A percentile compares a stretch with the other conserved stretches of the same genome.
These are phyloP conservation scores for Agaricus blazei DNA, from an alignment of 768 basidiomycete genomes.

Conservation along the genomic window DNA sequence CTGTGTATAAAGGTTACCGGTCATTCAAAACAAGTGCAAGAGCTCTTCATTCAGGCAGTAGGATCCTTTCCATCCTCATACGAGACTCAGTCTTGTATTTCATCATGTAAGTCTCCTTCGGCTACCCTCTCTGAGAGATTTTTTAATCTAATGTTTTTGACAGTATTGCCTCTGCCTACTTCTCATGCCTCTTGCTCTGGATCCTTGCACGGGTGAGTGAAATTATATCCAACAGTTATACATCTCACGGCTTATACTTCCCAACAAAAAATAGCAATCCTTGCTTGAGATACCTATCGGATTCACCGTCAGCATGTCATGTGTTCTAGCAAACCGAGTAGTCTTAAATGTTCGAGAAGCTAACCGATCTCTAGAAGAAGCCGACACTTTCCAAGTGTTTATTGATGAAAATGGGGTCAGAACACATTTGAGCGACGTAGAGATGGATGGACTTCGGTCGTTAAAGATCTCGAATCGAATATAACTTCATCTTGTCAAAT, in stretches of 20 bases:
- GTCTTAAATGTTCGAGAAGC: conserved; percentile 49
- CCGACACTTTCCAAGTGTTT: background rate
- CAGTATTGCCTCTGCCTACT: conserved; percentile 53
- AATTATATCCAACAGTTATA: background rate
- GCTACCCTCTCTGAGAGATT: background rate
- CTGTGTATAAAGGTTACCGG: conserved; percentile 44
- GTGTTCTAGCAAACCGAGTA: conserved; percentile 51
- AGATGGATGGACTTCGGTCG: conserved; percentile 22
- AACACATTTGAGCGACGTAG: conserved; percentile 16
- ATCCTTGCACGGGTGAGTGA: conserved; percentile 28
- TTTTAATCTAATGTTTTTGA: background rate
- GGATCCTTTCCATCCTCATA: conserved; percentile 45
- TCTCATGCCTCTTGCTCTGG: conserved; percentile 44
- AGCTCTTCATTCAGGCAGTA: conserved; percentile 35
- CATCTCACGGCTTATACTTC: background rate
- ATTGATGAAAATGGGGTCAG: conserved; percentile 12
- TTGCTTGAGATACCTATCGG: conserved; percentile 51
- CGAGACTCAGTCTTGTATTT: conserved; percentile 56
- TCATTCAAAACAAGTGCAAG: conserved; percentile 32
- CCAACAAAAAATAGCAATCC: conserved; percentile 19
- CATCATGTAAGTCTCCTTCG: conserved; percentile 37
- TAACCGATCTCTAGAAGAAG: conserved; percentile 22
- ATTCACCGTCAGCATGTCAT: conserved; percentile 54
- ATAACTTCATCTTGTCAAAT: background rate
- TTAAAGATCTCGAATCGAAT: conserved; percentile 12